Evolutionary conservation across 345 rosid species (phyloP).

Genomic region (Heritiera littoralis): DNA sequence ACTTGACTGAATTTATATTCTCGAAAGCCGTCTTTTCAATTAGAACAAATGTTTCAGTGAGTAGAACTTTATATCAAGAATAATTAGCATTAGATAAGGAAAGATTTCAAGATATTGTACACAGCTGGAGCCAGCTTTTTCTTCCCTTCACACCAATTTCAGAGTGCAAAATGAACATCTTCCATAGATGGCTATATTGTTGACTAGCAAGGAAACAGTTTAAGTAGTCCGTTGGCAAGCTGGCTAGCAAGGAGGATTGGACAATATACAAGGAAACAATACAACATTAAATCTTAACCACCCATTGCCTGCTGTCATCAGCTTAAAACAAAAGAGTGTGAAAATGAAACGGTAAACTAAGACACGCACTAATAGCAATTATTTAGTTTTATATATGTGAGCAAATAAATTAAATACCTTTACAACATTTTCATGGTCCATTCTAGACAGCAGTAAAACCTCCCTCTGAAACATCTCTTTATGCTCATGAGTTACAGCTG

Average conservation of each 20-base stretch:
- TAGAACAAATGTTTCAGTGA: neutral
- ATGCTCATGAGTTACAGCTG: slow-evolving; percentile 31
- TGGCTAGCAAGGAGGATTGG: neutral
- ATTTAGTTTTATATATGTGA: neutral
- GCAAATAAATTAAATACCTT: slow-evolving; percentile 35
- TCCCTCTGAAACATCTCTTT: slow-evolving; percentile 55
- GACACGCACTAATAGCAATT: neutral
- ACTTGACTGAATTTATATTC: neutral
- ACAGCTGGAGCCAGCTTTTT: neutral
- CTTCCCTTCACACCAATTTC: neutral
- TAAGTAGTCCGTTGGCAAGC: neutral
- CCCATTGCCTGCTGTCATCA: neutral
- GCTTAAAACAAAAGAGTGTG: too few relatives aligned
- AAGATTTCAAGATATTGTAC: neutral
- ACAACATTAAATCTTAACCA: neutral
- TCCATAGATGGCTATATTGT: slow-evolving; percentile 6
- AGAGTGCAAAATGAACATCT: neutral
- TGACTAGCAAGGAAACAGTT: neutral
- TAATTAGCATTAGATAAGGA: neutral
- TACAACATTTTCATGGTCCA: slow-evolving; percentile 51
- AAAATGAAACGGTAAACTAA: neutral
- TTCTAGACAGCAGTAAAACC: slow-evolving; percentile 49
- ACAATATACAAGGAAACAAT: neutral
- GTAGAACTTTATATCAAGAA: neutral
- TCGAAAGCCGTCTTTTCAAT: neutral